Evolutionary conservation across 345 rosid species (phyloP).

Genomic region (Boechera divaricarpa): DNA sequence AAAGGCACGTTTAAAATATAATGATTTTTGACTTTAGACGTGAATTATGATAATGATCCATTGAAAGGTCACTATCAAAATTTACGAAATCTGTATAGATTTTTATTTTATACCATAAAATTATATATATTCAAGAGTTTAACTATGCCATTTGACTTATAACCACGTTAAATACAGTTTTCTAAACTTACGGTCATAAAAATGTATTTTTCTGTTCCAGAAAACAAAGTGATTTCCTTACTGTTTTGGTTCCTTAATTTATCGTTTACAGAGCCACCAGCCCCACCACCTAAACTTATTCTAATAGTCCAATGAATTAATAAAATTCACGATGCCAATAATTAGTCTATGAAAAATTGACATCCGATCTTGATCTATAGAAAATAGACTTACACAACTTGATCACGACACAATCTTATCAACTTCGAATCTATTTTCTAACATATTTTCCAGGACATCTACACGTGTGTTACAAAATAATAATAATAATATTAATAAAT

Average conservation of each 20-base stretch:
- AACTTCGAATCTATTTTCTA: constrained; percentile 24
- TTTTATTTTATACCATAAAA: background rate
- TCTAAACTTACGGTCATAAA: background rate
- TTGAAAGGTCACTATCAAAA: constrained; percentile 21
- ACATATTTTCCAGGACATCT: constrained; percentile 25
- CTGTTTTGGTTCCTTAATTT: background rate
- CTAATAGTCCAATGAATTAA: background rate
- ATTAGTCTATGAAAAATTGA: background rate
- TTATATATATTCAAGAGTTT: background rate
- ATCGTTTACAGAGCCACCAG: background rate
- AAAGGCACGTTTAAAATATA: constrained; percentile 24
- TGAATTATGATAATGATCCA: constrained; percentile 21
- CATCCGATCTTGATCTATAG: constrained; percentile 17
- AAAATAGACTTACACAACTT: constrained; percentile 26
- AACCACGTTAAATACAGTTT: background rate
- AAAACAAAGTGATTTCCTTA: background rate
- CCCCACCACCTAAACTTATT: background rate
- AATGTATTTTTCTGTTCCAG: background rate
- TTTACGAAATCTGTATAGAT: background rate
- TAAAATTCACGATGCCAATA: constrained; percentile 8
- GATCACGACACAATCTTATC: constrained; percentile 26
- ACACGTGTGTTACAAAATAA: constrained; percentile 34
- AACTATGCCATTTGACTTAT: constrained; percentile 27
- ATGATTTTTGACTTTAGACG: constrained; percentile 29
- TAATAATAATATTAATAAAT: background rate